phyloP scores from a whole-genome alignment of 371 early-diverging fungal genomes.

The Aphelidium insulamus region DNA sequence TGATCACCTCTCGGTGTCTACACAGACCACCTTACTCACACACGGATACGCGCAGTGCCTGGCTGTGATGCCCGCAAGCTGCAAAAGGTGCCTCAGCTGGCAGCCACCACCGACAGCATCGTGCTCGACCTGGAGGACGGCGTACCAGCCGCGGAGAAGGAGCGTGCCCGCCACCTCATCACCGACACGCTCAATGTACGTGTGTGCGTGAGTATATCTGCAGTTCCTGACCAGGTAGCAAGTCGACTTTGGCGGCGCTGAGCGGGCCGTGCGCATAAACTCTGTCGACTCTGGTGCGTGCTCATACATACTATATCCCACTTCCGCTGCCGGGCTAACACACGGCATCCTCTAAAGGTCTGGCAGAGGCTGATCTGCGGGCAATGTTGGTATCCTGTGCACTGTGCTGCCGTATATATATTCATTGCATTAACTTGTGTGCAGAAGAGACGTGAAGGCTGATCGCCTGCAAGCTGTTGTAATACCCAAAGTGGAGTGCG shows the following conservation, averaged over 20 bases:
- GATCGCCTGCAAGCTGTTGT: too few species aligned
- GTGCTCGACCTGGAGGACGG: conserved; percentile 23
- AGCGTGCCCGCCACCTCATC: conserved; percentile 8
- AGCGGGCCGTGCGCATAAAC: conserved; percentile 16
- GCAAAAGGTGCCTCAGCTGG: conserved; percentile 6
- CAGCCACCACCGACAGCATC: conserved; percentile 10
- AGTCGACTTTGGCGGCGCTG: conserved; percentile 9
- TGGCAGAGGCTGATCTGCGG: conserved; percentile 12
- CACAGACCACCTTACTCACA: too few species aligned
- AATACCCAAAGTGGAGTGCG: too few species aligned
- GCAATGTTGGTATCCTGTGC: conserved; percentile 8
- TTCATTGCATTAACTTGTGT: too few species aligned
- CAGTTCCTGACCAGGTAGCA: too few species aligned
- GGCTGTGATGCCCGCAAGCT: conserved; percentile 21
- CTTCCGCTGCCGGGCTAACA: too few species aligned
- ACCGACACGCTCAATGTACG: conserved; percentile 12
- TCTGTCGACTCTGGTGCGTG: conserved; percentile 12
- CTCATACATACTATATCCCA: too few species aligned
- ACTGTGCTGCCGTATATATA: not conserved
- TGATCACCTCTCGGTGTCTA: too few species aligned
- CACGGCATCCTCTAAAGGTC: too few species aligned
- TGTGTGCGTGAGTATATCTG: not conserved
- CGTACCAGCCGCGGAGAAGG: conserved; percentile 13
- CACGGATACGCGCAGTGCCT: too few species aligned
- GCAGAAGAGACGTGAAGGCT: too few species aligned